These are phyloP conservation scores for Fusarium albosuccineum DNA, from an alignment of 2,329 filamentous ascomycete species.

Conservation along the genomic window DNA sequence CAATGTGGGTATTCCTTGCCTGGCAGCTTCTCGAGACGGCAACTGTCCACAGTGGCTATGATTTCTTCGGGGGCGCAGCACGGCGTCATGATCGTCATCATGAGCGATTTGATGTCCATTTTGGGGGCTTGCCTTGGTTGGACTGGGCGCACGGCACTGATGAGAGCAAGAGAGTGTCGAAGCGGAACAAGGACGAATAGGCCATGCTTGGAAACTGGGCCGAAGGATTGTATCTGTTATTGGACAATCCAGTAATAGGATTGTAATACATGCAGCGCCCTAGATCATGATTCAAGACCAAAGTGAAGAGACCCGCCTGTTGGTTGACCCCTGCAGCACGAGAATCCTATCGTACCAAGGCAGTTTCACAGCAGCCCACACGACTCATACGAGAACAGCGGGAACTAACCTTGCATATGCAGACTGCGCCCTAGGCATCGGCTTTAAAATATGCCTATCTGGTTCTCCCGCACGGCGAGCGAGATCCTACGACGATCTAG, in stretches of 20 bases:
- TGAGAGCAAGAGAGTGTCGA: constrained; percentile 18
- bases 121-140: constrained; percentile 64
- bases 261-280: background rate
- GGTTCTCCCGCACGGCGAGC: no score
- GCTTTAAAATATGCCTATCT: background rate
- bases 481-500: background rate
- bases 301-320: no score
- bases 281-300: no score
- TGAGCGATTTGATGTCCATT: constrained; percentile 68
- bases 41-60: constrained; percentile 69
- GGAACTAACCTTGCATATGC: no score
- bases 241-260: background rate
- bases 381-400: no score
- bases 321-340: no score
- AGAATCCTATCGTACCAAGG: no score
- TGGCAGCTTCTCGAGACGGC: constrained; percentile 64
- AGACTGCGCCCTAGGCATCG: background rate
- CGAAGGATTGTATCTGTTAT: background rate
- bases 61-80: constrained; percentile 63
- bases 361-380: no score
- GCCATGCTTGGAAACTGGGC: background rate
- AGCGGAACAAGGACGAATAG: background rate
- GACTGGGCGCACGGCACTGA: constrained; percentile 69
- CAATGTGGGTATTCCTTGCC: constrained; percentile 63
- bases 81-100: constrained; percentile 69